These are phyloP conservation scores for Agrocybe praecox DNA, from an alignment of 768 basidiomycete species.

Conservation along the genomic window DNA sequence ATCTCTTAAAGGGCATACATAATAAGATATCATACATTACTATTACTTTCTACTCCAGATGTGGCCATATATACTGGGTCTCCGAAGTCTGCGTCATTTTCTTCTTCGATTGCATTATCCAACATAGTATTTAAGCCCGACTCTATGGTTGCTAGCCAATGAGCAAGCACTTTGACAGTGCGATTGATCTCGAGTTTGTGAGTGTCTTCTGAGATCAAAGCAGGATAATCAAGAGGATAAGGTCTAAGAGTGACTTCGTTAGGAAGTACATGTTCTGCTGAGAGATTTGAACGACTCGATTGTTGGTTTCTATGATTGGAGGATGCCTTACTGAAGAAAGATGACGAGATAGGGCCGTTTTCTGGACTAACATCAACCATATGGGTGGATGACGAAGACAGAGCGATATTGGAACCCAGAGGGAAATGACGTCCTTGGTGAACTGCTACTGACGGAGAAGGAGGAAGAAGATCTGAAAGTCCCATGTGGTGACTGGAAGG, in stretches of 20 bases:
- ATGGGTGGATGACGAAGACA: slow-evolving; percentile 4
- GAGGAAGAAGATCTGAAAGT: slow-evolving; percentile 70
- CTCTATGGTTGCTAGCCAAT: slow-evolving; percentile 79
- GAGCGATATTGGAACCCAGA: slow-evolving; percentile 14
- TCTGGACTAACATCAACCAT: neutral
- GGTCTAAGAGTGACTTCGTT: neutral
- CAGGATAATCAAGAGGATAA: slow-evolving; percentile 59
- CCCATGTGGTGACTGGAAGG: slow-evolving; percentile 74
- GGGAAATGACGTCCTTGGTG: slow-evolving; percentile 38
- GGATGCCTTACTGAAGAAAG: neutral
- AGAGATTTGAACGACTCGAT: neutral
- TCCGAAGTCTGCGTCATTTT: slow-evolving; percentile 42
- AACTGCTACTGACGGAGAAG: slow-evolving; percentile 48
- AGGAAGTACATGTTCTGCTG: neutral
- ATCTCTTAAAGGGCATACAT: slow-evolving; percentile 32
- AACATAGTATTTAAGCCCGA: slow-evolving; percentile 69
- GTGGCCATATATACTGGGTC: neutral
- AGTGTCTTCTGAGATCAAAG: slow-evolving; percentile 56
- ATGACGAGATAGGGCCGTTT: neutral
- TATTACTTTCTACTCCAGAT: neutral
- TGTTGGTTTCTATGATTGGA: neutral
- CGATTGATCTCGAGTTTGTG: slow-evolving; percentile 65
- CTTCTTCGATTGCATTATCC: slow-evolving; percentile 68
- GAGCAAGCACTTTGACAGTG: slow-evolving; percentile 73
- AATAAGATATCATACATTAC: neutral